phyloP scores from a whole-genome alignment of 2,329 filamentous ascomycete genomes.

The Chrysoporthe puriensis region DNA sequence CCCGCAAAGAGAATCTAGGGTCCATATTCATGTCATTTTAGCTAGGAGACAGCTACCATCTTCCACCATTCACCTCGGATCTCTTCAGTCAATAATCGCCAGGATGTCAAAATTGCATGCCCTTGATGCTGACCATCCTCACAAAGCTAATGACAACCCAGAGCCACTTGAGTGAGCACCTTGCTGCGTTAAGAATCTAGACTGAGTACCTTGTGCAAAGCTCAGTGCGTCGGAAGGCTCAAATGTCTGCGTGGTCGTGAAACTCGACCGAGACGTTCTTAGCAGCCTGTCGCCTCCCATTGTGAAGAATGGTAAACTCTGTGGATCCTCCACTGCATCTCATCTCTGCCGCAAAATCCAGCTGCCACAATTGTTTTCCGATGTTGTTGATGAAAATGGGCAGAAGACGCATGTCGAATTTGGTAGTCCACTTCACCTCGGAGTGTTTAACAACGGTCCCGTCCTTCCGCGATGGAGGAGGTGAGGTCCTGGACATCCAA shows the following conservation, averaged over 20 bases:
- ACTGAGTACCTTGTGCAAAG: not conserved
- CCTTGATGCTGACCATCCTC: not conserved
- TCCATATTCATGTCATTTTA: not conserved
- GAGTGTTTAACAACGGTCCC: conserved; percentile 15
- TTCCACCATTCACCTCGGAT: not conserved
- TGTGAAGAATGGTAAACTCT: conserved; percentile 29
- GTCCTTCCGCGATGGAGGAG: conserved; percentile 13
- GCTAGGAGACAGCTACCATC: not conserved
- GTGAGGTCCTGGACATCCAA: conserved; percentile 4
- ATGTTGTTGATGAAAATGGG: conserved; percentile 11
- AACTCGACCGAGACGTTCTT: conserved; percentile 29
- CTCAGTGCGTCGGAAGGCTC: not conserved
- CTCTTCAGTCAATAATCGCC: not conserved
- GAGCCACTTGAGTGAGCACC: not conserved
- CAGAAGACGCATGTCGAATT: conserved; percentile 20
- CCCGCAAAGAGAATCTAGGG: not conserved
- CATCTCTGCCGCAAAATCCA: conserved; percentile 29
- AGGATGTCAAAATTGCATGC: not conserved
- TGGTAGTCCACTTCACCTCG: conserved; percentile 24
- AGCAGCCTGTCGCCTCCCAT: conserved; percentile 23
- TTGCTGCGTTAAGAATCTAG: not conserved
- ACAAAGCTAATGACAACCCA: not conserved
- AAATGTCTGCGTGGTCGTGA: conserved; percentile 3
- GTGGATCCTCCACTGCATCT: conserved; percentile 20
- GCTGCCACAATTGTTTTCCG: conserved; percentile 1